Evolutionary conservation across 2,329 filamentous ascomycete species (phyloP), one percentile per base, ranked within the genome.

Genomic region (Alternaria dauci): DNA sequence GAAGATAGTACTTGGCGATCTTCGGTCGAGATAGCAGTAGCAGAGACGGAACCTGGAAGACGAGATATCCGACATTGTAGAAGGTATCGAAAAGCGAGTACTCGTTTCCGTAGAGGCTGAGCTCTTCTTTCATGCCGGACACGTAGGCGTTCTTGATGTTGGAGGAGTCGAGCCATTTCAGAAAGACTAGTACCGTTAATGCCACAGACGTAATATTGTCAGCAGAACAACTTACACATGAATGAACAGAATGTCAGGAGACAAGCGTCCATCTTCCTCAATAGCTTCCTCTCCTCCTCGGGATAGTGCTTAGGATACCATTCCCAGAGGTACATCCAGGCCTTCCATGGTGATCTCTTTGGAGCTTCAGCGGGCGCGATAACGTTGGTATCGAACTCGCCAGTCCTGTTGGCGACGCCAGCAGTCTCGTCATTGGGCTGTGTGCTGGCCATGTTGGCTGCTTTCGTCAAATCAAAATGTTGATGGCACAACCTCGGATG

Each of bases 81-180:
- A 76, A 88, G 0, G 90, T 81, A 39, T 75, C 72, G 52, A 77
- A 77, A 1, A 76, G 65, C 2, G 72, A 79, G 63, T 91, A 91
- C 67, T 90, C 81, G 55, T 90, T 87, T 3, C 86, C 87, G 23
- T 75, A 70, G n/a, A 79, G 68, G 5, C 67, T 55, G 2, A 76
- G 60, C 38, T 76, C 72, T 52, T 71, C 70, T 38, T 70, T 76
- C 62, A 78, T 74, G 38, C 76, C 75, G 6, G 76, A 75, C 6
- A 82, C 76, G 32, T 78, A 77, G 61, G 73, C 81, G 81, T 87
- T 89, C 43, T 71, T 74, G 65, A 77, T 71, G 54, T 78, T 78
- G n/a, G 70, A 72, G 8, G 69, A 73, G 58, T 78, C 75, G 50
- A 79, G 70, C 72, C 76, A 78, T 63, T 78, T 78, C 2, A 78